Evolutionary conservation across 148 eudicot genomes (phyloP).

Genomic region (Hydrangea macrophylla): DNA sequence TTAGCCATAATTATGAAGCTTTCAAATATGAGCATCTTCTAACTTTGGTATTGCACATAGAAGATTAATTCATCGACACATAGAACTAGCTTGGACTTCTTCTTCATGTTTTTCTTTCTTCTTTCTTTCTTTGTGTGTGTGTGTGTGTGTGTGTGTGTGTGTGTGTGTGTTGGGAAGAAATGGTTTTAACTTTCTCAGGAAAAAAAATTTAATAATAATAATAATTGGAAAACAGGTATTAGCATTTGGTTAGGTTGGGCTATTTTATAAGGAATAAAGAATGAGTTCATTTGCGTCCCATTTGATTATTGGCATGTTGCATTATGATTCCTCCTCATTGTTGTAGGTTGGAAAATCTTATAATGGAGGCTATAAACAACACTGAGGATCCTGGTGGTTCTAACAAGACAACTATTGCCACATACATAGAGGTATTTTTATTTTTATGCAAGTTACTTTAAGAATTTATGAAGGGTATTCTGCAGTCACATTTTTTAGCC

Average conservation of each 20-base stretch:
- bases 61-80: neutral
- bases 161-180: neutral
- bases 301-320: neutral
- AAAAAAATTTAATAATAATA: neutral
- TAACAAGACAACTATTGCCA: constrained; percentile 80
- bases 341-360: constrained; percentile 87
- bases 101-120: neutral
- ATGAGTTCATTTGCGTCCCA: constrained; percentile 1
- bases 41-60: neutral
- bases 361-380: constrained; percentile 83
- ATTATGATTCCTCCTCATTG: constrained; percentile 11
- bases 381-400: constrained; percentile 94
- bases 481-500: too few relatives aligned
- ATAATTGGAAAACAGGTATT: neutral
- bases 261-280: too few relatives aligned
- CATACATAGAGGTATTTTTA: constrained; percentile 81
- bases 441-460: neutral
- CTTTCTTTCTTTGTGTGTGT: too few relatives aligned
- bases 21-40: neutral
- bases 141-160: too few relatives aligned
- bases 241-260: too few relatives aligned
- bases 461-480: neutral
- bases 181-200: neutral
- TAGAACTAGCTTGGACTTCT: neutral
- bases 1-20: neutral